A percentile compares a stretch with the other conserved stretches of the same genome.
Conservation (phyloP, 2,329 filamentous ascomycete genomes). For the Remersonia thermophila region DNA sequence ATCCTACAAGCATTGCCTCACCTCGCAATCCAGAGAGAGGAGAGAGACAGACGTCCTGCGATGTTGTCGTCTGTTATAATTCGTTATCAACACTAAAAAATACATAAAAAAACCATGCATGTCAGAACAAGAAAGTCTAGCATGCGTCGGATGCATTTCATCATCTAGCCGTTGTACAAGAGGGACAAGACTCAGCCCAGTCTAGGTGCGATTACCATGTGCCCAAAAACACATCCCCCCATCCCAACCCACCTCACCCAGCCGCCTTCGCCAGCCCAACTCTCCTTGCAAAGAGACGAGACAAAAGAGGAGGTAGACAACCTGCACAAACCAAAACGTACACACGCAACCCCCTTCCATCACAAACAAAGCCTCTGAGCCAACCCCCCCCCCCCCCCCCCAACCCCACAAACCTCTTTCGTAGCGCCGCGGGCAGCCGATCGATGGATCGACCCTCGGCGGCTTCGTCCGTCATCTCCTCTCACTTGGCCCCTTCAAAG, state of each 20-base stretch:
- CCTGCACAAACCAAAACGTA: slow-evolving; percentile 1
- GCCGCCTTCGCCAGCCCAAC: slow-evolving; percentile 1
- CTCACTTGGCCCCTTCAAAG: slow-evolving; percentile 34
- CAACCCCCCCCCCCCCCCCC: neutral
- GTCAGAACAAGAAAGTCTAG: slow-evolving; percentile 1
- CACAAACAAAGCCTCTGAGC: neutral
- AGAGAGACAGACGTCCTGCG: neutral
- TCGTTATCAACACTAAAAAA: neutral
- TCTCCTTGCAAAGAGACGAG: neutral
- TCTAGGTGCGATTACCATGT: slow-evolving; percentile 6
- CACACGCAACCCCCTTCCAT: neutral
- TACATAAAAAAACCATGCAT: too few relatives aligned
- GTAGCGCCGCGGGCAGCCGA: too few relatives aligned
- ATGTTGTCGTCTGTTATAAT: neutral
- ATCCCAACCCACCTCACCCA: slow-evolving; percentile 2
- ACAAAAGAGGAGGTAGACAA: neutral
- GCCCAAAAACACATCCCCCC: slow-evolving; percentile 1
- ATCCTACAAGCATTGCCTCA: neutral
- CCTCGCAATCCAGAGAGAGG: neutral
- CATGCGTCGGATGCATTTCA: neutral
- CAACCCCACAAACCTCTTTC: too few relatives aligned
- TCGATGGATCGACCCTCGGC: too few relatives aligned
- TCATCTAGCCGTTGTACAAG: too few relatives aligned
- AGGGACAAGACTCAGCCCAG: slow-evolving; percentile 3
- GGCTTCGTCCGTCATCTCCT: too few relatives aligned